Percentiles rank a stretch among this genome's conserved stretches.
These are phyloP conservation scores for Termitomyces sp. DNA, from an alignment of 768 basidiomycete genomes.

Conservation along the genomic window DNA sequence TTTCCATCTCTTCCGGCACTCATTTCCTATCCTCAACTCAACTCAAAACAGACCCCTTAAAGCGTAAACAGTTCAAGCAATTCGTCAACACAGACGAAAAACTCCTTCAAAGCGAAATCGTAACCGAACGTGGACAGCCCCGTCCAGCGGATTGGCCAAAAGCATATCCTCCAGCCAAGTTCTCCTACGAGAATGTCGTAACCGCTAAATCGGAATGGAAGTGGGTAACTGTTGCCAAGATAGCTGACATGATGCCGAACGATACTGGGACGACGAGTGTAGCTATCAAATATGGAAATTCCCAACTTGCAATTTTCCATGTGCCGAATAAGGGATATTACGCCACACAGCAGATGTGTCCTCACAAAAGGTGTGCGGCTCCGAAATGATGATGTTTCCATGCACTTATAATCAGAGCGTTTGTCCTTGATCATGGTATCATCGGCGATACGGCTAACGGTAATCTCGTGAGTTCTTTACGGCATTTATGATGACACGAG, in stretches of 20 bases:
- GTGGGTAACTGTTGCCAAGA: slow-evolving; percentile 46
- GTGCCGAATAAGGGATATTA: slow-evolving; percentile 54
- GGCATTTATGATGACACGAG: slow-evolving; percentile 15
- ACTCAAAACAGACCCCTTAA: slow-evolving; percentile 29
- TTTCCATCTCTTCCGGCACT: background rate
- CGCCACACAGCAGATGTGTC: slow-evolving; percentile 64
- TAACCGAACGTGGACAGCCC: slow-evolving; percentile 55
- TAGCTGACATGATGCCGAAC: slow-evolving; percentile 42
- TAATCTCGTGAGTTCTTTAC: slow-evolving; percentile 23
- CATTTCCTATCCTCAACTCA: background rate
- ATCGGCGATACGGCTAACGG: slow-evolving; percentile 59
- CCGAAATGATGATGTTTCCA: background rate
- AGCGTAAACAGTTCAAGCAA: slow-evolving; percentile 49
- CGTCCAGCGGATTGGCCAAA: slow-evolving; percentile 70
- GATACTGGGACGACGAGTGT: slow-evolving; percentile 40
- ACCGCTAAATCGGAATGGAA: slow-evolving; percentile 42
- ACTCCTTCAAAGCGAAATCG: slow-evolving; percentile 38
- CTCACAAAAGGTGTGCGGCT: slow-evolving; percentile 24
- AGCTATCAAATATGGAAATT: slow-evolving; percentile 57
- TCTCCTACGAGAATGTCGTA: slow-evolving; percentile 18
- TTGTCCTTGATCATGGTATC: slow-evolving; percentile 66
- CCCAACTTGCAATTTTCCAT: slow-evolving; percentile 64
- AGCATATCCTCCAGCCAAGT: slow-evolving; percentile 39
- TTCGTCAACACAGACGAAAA: slow-evolving; percentile 60
- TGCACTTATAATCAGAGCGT: slow-evolving; percentile 31